These are phyloP conservation scores for Daldinia bambusicola DNA, from an alignment of 495 filamentous ascomycete genomes.

Conservation along the genomic window DNA sequence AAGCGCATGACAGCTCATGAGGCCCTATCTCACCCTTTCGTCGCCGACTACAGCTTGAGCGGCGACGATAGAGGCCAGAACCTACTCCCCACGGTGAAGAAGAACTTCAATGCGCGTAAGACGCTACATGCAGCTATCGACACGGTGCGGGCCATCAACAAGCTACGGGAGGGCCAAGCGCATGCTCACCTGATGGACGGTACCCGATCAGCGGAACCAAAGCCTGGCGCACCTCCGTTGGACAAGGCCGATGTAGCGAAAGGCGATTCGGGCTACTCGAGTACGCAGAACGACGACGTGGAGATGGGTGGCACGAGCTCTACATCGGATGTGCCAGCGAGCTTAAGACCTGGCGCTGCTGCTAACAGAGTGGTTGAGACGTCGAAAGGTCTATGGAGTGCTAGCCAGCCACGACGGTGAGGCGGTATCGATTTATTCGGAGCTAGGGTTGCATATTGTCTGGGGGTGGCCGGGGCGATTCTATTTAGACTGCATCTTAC, in stretches of 20 bases:
- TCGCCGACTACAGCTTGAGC: slow-evolving; percentile 66
- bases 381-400: slow-evolving; percentile 52
- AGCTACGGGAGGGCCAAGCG: slow-evolving; percentile 82
- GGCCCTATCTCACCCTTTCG: slow-evolving; percentile 88
- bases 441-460: neutral
- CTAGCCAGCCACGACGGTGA: slow-evolving; percentile 45
- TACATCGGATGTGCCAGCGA: slow-evolving; percentile 41
- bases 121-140: slow-evolving; percentile 97
- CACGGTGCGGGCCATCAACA: slow-evolving; percentile 97
- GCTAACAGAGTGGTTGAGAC: slow-evolving; percentile 50
- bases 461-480: neutral
- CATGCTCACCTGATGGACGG: slow-evolving; percentile 76
- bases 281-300: slow-evolving; percentile 49
- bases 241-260: slow-evolving; percentile 48
- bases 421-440: neutral
- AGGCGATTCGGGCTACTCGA: slow-evolving; percentile 57
- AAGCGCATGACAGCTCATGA: slow-evolving; percentile 94
- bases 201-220: slow-evolving; percentile 52
- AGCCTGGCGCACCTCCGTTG: slow-evolving; percentile 33
- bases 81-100: slow-evolving; percentile 91
- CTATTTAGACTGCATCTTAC: slow-evolving; percentile 38
- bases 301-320: slow-evolving; percentile 52
- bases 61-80: slow-evolving; percentile 64
- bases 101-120: slow-evolving; percentile 97
- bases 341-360: slow-evolving; percentile 47